Percentiles rank a stretch among this genome's conserved stretches.
These are phyloP conservation scores for Oryza meyeriana DNA, from an alignment of 176 grass and related monocot species.

Conservation along the genomic window DNA sequence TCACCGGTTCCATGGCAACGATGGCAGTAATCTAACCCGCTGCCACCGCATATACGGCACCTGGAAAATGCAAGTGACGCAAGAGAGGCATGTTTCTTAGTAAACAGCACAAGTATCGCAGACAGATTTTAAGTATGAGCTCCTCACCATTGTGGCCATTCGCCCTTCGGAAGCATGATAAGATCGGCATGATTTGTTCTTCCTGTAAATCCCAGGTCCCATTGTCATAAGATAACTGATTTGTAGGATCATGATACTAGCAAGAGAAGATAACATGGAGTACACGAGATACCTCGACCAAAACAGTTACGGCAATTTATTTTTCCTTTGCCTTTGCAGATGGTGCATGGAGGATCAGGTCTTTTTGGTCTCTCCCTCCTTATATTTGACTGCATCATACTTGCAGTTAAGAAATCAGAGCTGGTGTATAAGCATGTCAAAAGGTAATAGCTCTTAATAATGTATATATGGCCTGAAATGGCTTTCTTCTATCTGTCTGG, in stretches of 20 bases:
- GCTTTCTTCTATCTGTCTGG: neutral
- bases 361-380: constrained; percentile 57
- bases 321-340: constrained; percentile 58
- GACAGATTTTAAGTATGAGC: neutral
- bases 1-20: constrained; percentile 74
- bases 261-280: neutral
- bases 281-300: constrained; percentile 48
- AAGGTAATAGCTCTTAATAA: neutral
- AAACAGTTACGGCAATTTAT: constrained; percentile 59
- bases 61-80: constrained; percentile 27
- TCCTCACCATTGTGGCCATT: constrained; percentile 74
- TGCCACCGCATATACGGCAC: constrained; percentile 68
- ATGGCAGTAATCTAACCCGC: constrained; percentile 60
- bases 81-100: neutral
- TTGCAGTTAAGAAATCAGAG: constrained; percentile 10
- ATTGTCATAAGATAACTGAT: neutral
- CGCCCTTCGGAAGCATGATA: constrained; percentile 60
- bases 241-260: neutral
- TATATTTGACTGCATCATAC: constrained; percentile 60
- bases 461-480: neutral
- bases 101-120: neutral
- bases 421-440: neutral
- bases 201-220: constrained; percentile 38
- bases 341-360: constrained; percentile 50
- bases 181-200: constrained; percentile 52